These are phyloP conservation scores for Cucurbitaria berberidis DNA, from an alignment of 2,329 filamentous ascomycete genomes.

Conservation along the genomic window DNA sequence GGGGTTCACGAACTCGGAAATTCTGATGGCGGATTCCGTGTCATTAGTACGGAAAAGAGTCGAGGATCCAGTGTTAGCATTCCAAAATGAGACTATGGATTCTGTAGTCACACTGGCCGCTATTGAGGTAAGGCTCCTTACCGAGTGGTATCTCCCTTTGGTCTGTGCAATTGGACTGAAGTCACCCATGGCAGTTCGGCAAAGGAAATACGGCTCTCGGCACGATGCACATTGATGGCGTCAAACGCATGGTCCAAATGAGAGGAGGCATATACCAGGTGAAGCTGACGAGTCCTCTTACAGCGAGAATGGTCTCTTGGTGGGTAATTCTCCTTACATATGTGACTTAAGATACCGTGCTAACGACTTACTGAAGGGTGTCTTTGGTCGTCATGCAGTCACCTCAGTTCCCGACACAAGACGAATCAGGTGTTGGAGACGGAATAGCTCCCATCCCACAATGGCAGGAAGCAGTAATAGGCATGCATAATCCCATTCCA, in stretches of 20 bases:
- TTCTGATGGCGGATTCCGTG: conserved; percentile 65
- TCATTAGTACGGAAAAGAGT: conserved; percentile 60
- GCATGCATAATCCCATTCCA: conserved; percentile 3
- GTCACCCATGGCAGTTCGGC: conserved; percentile 51
- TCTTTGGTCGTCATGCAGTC: conserved; percentile 60
- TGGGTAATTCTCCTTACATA: conserved; percentile 36
- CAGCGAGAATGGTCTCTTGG: conserved; percentile 63
- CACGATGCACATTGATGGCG: conserved; percentile 58
- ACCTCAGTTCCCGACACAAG: conserved; percentile 61
- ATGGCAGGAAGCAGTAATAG: conserved; percentile 51
- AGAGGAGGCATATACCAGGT: conserved; percentile 60
- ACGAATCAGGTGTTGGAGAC: conserved; percentile 56
- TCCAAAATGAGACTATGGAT: conserved; percentile 63
- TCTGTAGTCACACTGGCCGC: conserved; percentile 64
- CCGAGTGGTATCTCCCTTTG: not conserved
- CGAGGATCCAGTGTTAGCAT: conserved; percentile 53
- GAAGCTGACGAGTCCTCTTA: conserved; percentile 58
- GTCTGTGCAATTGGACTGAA: conserved; percentile 1
- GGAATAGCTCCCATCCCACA: conserved; percentile 58
- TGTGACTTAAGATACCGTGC: not conserved
- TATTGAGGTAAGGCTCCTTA: conserved; percentile 57
- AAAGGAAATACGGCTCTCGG: conserved; percentile 58
- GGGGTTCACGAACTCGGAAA: conserved; percentile 61
- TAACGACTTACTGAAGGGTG: conserved; percentile 53
- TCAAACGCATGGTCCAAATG: conserved; percentile 57